Conservation (phyloP, 495 filamentous ascomycete genomes). For the Podospora pseudopauciseta region DNA sequence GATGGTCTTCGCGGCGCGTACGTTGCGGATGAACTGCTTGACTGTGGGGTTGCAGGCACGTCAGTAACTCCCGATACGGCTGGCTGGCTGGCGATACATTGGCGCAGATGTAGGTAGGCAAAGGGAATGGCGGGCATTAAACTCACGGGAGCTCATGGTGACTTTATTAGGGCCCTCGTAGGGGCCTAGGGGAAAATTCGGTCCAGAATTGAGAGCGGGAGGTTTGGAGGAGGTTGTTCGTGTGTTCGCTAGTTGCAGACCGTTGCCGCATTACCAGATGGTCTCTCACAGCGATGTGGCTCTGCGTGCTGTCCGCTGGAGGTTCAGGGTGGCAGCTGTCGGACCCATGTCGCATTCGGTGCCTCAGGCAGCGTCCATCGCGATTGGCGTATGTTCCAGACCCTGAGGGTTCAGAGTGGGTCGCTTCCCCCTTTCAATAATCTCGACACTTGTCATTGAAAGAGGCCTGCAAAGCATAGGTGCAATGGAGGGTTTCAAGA, state of each 20-base stretch:
- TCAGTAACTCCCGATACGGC: conserved; percentile 10
- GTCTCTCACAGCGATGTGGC: conserved; percentile 8
- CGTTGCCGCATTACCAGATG: conserved; percentile 3
- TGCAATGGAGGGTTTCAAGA: background rate
- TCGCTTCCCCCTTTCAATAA: background rate
- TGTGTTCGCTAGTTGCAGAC: conserved; percentile 12
- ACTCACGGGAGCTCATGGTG: conserved; percentile 49
- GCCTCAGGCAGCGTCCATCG: conserved; percentile 3
- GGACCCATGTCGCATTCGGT: conserved; percentile 1
- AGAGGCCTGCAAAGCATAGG: background rate
- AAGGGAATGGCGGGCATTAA: background rate
- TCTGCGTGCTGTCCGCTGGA: conserved; percentile 5
- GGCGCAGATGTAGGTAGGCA: background rate
- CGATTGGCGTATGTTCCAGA: background rate
- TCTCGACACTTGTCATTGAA: background rate
- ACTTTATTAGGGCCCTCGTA: conserved; percentile 35
- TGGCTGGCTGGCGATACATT: background rate
- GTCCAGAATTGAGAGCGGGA: conserved; percentile 30
- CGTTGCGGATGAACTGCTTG: conserved; percentile 99
- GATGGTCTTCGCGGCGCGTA: conserved; percentile 96
- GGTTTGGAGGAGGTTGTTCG: conserved; percentile 12
- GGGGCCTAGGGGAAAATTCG: conserved; percentile 39
- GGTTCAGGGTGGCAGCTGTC: background rate
- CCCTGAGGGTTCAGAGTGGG: background rate
- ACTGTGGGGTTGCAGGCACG: conserved; percentile 51